Percentiles rank a stretch among this genome's conserved stretches.
These are phyloP conservation scores for Linnemannia schmuckeri DNA, from an alignment of 192 early-diverging fungal species.

Conservation along the genomic window DNA sequence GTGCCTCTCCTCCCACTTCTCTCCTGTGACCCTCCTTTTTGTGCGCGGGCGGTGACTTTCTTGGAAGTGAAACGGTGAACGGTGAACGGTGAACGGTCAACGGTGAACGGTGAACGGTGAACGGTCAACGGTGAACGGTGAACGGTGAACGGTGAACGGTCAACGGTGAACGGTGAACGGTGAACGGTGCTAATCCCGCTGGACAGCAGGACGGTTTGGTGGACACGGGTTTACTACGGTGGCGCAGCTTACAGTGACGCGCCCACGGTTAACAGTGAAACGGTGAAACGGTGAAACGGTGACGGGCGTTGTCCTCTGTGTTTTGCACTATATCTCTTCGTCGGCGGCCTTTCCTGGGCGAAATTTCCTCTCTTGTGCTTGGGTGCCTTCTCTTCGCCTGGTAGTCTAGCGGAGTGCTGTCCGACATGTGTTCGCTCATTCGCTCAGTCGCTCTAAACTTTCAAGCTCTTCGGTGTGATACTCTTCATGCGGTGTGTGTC, in stretches of 20 bases:
- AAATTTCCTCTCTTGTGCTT: not conserved
- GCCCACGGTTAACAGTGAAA: too few species aligned
- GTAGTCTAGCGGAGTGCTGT: too few species aligned
- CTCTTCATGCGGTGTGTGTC: too few species aligned
- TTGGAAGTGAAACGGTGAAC: not conserved
- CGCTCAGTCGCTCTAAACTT: too few species aligned
- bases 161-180: not conserved
- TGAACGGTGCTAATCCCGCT: not conserved
- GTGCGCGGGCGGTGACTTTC: not conserved
- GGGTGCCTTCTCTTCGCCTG: too few species aligned
- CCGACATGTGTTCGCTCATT: too few species aligned
- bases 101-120: not conserved
- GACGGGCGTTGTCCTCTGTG: not conserved
- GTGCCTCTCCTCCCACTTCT: not conserved
- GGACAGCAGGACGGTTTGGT: not conserved
- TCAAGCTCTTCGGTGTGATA: too few species aligned
- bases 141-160: not conserved
- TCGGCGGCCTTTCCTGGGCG: not conserved
- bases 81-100: not conserved
- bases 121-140: not conserved
- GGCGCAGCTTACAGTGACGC: not conserved
- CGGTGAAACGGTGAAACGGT: not conserved
- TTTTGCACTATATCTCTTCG: not conserved
- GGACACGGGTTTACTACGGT: not conserved
- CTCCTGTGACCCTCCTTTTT: not conserved